Evolutionary conservation across 345 rosid species (phyloP).

Genomic region (Brassica cretica): DNA sequence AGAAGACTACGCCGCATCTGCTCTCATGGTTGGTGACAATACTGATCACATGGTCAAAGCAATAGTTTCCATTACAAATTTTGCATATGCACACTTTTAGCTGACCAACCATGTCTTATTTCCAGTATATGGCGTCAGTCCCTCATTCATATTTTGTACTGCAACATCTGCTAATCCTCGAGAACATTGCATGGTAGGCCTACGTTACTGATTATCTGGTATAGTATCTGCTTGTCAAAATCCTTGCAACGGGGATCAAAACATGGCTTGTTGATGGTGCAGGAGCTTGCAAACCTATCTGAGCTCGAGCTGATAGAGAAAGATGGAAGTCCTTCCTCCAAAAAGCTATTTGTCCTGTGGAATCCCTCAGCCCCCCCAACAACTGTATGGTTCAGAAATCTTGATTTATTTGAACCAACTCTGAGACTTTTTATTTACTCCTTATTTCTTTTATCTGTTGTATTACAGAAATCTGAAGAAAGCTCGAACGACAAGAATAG

Average conservation of each 20-base stretch:
- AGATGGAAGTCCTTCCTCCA: conserved; percentile 91
- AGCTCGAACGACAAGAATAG: conserved; percentile 31
- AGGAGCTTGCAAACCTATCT: conserved; percentile 92
- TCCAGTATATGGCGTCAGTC: conserved; percentile 80
- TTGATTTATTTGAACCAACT: neutral
- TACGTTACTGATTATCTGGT: conserved; percentile 22
- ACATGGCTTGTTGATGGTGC: conserved; percentile 41
- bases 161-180: conserved; percentile 96
- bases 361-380: conserved; percentile 49
- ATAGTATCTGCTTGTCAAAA: neutral
- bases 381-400: conserved; percentile 44
- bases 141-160: conserved; percentile 81
- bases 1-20: conserved; percentile 91
- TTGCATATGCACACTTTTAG: neutral
- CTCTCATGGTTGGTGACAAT: conserved; percentile 79
- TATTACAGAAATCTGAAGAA: conserved; percentile 52
- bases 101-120: conserved; percentile 19
- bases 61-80: neutral
- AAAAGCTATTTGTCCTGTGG: conserved; percentile 83
- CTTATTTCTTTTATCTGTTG: conserved; percentile 30
- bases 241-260: neutral
- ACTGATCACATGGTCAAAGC: conserved; percentile 15
- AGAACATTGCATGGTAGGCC: conserved; percentile 90
- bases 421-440: conserved; percentile 5
- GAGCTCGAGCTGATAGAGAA: conserved; percentile 72